Evolutionary conservation across 257 asterid genomes (phyloP).

Genomic region (Primulina eburnea): DNA sequence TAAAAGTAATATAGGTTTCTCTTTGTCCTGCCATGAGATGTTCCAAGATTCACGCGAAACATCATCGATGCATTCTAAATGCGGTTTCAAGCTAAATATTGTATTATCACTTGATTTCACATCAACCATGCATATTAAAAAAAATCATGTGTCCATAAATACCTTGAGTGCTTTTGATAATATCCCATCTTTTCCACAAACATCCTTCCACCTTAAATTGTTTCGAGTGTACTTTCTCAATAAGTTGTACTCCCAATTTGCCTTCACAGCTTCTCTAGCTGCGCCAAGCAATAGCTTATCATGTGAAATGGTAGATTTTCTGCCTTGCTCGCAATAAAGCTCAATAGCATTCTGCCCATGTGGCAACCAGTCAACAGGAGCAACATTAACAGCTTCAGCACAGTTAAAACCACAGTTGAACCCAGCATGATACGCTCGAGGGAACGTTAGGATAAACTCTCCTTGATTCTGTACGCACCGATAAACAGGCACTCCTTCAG

Average conservation of each 20-base stretch:
- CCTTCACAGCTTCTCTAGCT: constrained; percentile 95
- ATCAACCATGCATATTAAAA: constrained; percentile 18
- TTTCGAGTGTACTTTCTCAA: constrained; percentile 60
- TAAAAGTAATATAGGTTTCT: not conserved
- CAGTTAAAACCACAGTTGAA: constrained; percentile 93
- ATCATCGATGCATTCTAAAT: not conserved
- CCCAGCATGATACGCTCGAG: constrained; percentile 99
- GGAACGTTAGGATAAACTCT: constrained; percentile 94
- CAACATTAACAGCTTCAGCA: constrained; percentile 99
- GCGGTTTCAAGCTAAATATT: not conserved
- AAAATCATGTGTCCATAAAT: constrained; percentile 12
- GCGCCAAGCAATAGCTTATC: constrained; percentile 97
- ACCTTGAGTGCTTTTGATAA: constrained; percentile 85
- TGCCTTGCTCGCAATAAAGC: constrained; percentile 76
- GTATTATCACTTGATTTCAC: not conserved
- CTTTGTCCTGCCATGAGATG: constrained; percentile 2
- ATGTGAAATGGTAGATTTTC: constrained; percentile 88
- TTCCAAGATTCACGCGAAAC: constrained; percentile 4
- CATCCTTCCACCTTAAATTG: constrained; percentile 87
- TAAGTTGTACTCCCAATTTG: constrained; percentile 89
- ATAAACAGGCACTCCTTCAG: constrained; percentile 90
- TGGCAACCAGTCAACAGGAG: constrained; percentile 99
- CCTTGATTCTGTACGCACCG: constrained; percentile 92
- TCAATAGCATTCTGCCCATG: constrained; percentile 95
- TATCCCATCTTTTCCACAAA: constrained; percentile 88